These are phyloP conservation scores for Paralagenidium karlingii DNA, from an alignment of 352 stramenopile genomes.

Conservation along the genomic window DNA sequence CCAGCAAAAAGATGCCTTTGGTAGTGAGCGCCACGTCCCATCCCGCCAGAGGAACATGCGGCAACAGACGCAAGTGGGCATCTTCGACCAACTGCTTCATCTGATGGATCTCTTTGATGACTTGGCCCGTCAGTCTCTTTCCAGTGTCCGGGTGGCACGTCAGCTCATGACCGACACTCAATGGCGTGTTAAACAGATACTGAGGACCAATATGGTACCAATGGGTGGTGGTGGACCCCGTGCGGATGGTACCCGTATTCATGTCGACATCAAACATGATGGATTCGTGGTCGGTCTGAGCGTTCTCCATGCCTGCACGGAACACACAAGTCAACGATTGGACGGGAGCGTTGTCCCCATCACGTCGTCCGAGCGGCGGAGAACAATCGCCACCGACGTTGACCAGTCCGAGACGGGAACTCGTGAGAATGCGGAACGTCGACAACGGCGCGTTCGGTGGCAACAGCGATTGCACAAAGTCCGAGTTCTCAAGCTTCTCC, in stretches of 20 bases:
- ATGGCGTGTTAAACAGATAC: constrained; percentile 56
- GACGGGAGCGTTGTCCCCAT: constrained; percentile 23
- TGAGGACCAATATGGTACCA: constrained; percentile 88
- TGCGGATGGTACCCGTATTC: constrained; percentile 85
- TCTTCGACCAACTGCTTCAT: constrained; percentile 74
- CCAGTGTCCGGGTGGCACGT: constrained; percentile 84
- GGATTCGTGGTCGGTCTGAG: constrained; percentile 93
- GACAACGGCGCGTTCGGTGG: constrained; percentile 90
- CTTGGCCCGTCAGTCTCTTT: constrained; percentile 74
- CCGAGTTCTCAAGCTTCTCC: constrained; percentile 89
- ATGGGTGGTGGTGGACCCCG: constrained; percentile 94
- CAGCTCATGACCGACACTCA: constrained; percentile 79
- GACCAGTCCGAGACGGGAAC: constrained; percentile 67
- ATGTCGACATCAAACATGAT: constrained; percentile 98
- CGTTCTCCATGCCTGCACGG: constrained; percentile 46
- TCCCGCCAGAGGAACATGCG: constrained; percentile 85
- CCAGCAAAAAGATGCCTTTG: constrained; percentile 76
- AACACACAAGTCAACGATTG: constrained; percentile 77
- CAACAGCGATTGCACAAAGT: constrained; percentile 86
- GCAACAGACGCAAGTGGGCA: constrained; percentile 86
- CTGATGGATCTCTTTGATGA: constrained; percentile 82
- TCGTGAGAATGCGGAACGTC: constrained; percentile 97
- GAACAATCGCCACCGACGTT: constrained; percentile 25
- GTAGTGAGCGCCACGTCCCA: constrained; percentile 90
- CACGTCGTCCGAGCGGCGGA: constrained; percentile 26